Base-by-base conservation (phyloP, 2,329 filamentous ascomycete species). In the Fusarium marasasianum region DNA sequence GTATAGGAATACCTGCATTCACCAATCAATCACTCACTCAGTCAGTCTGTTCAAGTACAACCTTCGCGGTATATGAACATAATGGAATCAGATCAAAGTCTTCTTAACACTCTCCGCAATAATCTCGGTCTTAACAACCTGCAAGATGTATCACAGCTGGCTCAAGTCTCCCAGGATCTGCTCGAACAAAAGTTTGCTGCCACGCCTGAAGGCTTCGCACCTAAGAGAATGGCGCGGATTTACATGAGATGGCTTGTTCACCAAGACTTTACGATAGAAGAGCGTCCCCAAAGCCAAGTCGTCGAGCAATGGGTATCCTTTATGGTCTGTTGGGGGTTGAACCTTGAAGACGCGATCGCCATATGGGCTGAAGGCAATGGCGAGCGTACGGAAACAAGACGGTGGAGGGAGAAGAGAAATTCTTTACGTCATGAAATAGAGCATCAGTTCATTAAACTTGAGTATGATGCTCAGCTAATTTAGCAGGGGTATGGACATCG, bases 191-290 rank as follows among this genome's bases (percentile, higher is more conserved):
- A 69, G 7, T 53, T 81, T 14, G 33, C 14, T 1, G 50, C 53
- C 6, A 74, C 62, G 15, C 44, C 41, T 12, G n/a, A 43, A 7
- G 51, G 44, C 6, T 73, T 80, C 18, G 40, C 67, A 3, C 5
- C 41, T 11, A n/a, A 26, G 14, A 75, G 59, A 48, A 71, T 76
- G n/a, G 73, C 71, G 3, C 76, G 74, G 11, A 74, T 81, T 37
- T 80, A 77, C 44, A 67, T 72, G 14, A 58, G 66, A 7, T 82
- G 81, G 81, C 71, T 82, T 13, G 60, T 72, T n/a, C 71, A 76
- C n/a, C 73, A 74, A 29, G 56, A 54, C 8, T 35, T 38, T 24
- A 20, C 20, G 18, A 29, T 18, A 31, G 22, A 14, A 38, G 24
- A 9, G 14, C 4, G 14, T 18, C 8, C 5, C 11, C 38, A 37